A percentile compares a stretch with the other conserved stretches of the same genome.
Conservation (phyloP, 73 alveolate species). For the Effrenium voratum region DNA sequence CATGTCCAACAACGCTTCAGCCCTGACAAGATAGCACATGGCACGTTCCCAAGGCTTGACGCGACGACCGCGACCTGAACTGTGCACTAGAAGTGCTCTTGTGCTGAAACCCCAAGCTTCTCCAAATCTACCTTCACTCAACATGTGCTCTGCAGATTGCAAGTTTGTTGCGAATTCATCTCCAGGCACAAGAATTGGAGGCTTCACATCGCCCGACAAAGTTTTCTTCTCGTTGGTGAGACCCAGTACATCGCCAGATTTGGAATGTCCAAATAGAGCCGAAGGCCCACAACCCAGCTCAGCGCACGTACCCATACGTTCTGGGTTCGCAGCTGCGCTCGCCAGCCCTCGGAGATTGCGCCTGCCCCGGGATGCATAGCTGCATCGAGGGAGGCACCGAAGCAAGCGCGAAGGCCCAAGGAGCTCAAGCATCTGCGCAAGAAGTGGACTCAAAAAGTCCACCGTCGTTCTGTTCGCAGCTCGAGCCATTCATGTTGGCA, state of each 20-base stretch:
- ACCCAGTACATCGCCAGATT: conserved; percentile 55
- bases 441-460: no score
- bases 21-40: conserved; percentile 61
- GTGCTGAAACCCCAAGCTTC: conserved; percentile 55
- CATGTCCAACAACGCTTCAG: conserved; percentile 69
- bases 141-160: conserved; percentile 82
- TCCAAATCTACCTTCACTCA: neutral
- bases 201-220: conserved; percentile 37
- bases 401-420: no score
- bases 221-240: conserved; percentile 64
- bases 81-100: conserved; percentile 58
- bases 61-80: conserved; percentile 82
- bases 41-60: conserved; percentile 83
- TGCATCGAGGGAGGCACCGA: no score
- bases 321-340: neutral
- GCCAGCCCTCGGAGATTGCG: no score
- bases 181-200: conserved; percentile 31
- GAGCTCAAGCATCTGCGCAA: no score
- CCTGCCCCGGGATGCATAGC: no score
- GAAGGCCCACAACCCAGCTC: conserved; percentile 71
- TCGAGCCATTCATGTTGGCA: no score
- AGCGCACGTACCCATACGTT: conserved; percentile 86
- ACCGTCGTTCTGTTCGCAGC: no score
- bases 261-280: conserved; percentile 69
- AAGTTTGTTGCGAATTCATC: conserved; percentile 75